Evolutionary conservation across 176 grass and related monocot genomes (phyloP), one percentile per base, ranked within the genome.

Genomic region (Rhipidocladum racemiflorum): DNA sequence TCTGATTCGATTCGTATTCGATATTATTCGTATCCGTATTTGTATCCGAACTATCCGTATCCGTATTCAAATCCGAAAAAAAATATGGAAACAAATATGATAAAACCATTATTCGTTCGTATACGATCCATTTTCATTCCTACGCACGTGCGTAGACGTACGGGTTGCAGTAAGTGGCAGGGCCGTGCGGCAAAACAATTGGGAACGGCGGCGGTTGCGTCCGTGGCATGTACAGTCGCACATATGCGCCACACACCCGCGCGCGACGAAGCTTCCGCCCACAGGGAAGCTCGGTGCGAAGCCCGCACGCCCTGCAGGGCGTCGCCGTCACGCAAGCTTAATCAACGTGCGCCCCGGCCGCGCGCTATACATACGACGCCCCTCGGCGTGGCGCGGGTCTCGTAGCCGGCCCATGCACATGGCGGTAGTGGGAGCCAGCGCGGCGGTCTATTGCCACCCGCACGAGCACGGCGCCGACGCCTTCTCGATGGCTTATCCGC

Each of bases 211-310:
- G 77, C 72, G 79, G 79, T 40, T 59, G 30, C 18, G 13, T 7
- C 25, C 11, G 28, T 12, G 35, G 65, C 67, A 35, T n/a, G n/a
- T n/a, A n/a, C 35, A 24, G 64, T 17, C 74, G 23, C 50, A 29
- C 42, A n/a, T 16, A 6, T 3, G 29, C 43, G 2, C 57, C 27
- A 8, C 15, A 8, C 29, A 7, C 12, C 12, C 60, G 28, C 67
- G 23, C 84, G 16, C 66, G 29, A 42, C 71, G 89, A 91, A 88
- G 66, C 72, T 88, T 88, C 85, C 78, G 23, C 72, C 23, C 12
- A 11, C 38, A 4, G 78, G 76, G 85, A 91, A 91, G 71, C 70
- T 65, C 89, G 49, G 43, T 60, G 81, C 76, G 85, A 88, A 88
- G 64, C 79, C 44, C 75, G 28, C 16, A 20, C n/a, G 16, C 34